Percentiles rank a stretch among this genome's conserved stretches.
These are phyloP conservation scores for Pyrenochaeta sp. DNA, from an alignment of 2,329 filamentous ascomycete species.

Conservation along the genomic window DNA sequence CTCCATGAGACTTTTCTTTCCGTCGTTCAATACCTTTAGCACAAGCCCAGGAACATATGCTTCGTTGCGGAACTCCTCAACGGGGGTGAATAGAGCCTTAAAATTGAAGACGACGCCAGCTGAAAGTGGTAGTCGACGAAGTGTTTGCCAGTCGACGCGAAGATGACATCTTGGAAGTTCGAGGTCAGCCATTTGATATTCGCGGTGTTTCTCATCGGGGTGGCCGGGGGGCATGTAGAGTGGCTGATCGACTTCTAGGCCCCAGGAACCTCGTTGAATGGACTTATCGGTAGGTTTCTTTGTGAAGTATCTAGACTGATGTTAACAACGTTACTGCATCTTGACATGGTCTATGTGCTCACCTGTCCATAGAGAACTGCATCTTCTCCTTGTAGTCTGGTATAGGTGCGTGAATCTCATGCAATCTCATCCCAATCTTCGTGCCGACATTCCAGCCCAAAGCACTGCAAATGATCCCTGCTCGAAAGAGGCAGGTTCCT, in stretches of 20 bases:
- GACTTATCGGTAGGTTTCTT: conserved; percentile 77
- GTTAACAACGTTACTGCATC: not conserved
- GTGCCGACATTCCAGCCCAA: conserved; percentile 80
- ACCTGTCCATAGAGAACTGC: conserved; percentile 87
- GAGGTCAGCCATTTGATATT: conserved; percentile 65
- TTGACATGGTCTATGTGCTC: conserved; percentile 28
- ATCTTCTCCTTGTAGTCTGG: conserved; percentile 90
- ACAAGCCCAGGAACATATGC: conserved; percentile 75
- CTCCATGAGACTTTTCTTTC: conserved; percentile 74
- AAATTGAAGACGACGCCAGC: conserved; percentile 85
- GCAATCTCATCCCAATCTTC: conserved; percentile 76
- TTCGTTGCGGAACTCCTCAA: conserved; percentile 74
- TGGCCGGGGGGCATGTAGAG: conserved; percentile 77
- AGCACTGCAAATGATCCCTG: conserved; percentile 79
- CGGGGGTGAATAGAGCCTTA: conserved; percentile 82
- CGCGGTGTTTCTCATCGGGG: conserved; percentile 68
- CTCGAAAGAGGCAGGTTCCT: conserved; percentile 77
- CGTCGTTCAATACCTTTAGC: conserved; percentile 73
- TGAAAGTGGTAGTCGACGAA: conserved; percentile 79
- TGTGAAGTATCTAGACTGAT: conserved; percentile 72
- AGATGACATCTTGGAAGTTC: conserved; percentile 69
- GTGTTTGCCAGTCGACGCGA: conserved; percentile 87
- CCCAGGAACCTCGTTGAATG: conserved; percentile 87
- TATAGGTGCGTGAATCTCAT: conserved; percentile 76
- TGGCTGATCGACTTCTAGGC: conserved; percentile 76